A percentile compares a stretch with the other conserved stretches of the same genome.
Evolutionary conservation across 2,329 filamentous ascomycete species (phyloP).

Genomic region (Cyphellophora attinorum): DNA sequence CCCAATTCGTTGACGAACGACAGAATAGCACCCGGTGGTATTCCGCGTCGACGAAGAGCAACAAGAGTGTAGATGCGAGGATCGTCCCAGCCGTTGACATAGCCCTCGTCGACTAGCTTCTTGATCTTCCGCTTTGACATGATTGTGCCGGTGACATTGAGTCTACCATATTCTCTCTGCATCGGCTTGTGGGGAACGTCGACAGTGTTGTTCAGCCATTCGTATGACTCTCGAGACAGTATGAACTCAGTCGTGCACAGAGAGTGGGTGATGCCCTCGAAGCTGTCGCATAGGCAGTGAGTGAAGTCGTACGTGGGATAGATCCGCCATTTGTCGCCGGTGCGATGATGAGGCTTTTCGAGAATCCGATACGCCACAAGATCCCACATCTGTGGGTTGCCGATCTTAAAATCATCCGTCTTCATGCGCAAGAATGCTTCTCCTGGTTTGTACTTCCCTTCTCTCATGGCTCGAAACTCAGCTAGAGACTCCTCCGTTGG

Average conservation of each 20-base stretch:
- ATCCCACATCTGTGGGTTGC: constrained; percentile 96
- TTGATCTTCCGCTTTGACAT: constrained; percentile 78
- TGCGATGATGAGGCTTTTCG: constrained; percentile 64
- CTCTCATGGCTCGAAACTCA: constrained; percentile 83
- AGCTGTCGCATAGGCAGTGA: constrained; percentile 83
- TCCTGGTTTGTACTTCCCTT: constrained; percentile 78
- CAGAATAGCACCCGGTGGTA: constrained; percentile 79
- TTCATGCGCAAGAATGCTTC: constrained; percentile 89
- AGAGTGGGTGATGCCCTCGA: constrained; percentile 85
- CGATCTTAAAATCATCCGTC: constrained; percentile 68
- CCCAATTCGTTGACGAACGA: constrained; percentile 87
- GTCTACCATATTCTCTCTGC: constrained; percentile 74
- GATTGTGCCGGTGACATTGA: constrained; percentile 76
- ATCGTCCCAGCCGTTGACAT: constrained; percentile 83
- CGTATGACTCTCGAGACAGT: constrained; percentile 74
- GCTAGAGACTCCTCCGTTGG: constrained; percentile 64
- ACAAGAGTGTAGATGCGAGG: constrained; percentile 83
- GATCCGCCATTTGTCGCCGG: constrained; percentile 77
- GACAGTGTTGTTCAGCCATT: constrained; percentile 75
- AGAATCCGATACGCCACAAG: constrained; percentile 81
- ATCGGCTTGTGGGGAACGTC: constrained; percentile 75
- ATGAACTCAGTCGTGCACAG: constrained; percentile 92
- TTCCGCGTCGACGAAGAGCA: constrained; percentile 69
- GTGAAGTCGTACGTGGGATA: constrained; percentile 94
- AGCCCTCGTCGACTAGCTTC: constrained; percentile 65